These are phyloP conservation scores for Capillidium rhysosporum DNA, from an alignment of 371 early-diverging fungal genomes.

Conservation along the genomic window DNA sequence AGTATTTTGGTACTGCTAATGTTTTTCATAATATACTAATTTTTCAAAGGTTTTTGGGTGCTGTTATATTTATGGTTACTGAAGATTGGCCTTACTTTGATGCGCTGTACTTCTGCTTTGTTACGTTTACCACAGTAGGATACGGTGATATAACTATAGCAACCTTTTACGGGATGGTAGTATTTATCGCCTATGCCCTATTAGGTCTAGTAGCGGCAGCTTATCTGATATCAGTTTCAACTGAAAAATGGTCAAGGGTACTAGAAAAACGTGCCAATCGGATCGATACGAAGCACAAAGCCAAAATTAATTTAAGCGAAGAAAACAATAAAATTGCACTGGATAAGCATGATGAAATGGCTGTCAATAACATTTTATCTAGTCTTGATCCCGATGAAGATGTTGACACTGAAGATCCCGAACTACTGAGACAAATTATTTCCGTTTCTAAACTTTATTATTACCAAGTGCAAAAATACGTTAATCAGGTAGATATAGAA, in stretches of 20 bases:
- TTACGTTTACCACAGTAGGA: constrained; percentile 8
- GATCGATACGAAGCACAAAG: neutral
- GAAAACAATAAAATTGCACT: neutral
- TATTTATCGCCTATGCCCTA: constrained; percentile 1
- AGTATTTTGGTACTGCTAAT: constrained; percentile 4
- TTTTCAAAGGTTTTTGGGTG: constrained; percentile 4
- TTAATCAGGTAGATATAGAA: too few relatives aligned
- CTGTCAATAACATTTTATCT: too few relatives aligned
- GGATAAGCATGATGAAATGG: too few relatives aligned
- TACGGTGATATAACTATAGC: constrained; percentile 2
- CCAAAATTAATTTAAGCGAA: neutral
- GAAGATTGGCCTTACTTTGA: constrained; percentile 7
- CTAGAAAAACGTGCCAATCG: neutral
- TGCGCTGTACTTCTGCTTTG: constrained; percentile 8
- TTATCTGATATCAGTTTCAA: constrained; percentile 5
- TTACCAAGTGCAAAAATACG: too few relatives aligned
- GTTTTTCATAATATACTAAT: neutral
- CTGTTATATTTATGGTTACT: constrained; percentile 1
- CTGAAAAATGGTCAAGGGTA: neutral
- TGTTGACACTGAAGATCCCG: too few relatives aligned
- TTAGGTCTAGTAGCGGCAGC: constrained; percentile 3
- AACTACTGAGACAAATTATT: too few relatives aligned
- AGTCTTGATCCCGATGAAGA: too few relatives aligned
- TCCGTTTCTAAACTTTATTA: too few relatives aligned
- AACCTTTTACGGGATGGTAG: neutral